phyloP scores from a whole-genome alignment of 345 rosid species.

The Salix udensis region DNA sequence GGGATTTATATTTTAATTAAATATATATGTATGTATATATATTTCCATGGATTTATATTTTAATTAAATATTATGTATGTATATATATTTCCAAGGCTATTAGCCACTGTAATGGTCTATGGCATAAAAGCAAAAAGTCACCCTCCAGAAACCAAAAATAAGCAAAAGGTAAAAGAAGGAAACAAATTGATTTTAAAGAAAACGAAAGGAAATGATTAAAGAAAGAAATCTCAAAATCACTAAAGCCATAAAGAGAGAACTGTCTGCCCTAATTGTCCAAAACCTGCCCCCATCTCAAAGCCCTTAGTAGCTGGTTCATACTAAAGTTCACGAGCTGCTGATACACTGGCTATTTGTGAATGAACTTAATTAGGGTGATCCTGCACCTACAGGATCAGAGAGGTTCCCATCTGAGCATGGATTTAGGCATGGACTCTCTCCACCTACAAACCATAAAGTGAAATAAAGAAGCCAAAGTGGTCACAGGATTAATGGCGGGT shows the following conservation, averaged over 20 bases:
- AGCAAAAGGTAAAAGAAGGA: conserved; percentile 21
- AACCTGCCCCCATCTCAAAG: conserved; percentile 11
- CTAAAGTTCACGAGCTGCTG: background rate
- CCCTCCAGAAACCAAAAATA: conserved; percentile 8
- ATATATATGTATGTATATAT: no score
- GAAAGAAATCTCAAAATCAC: conserved; percentile 7
- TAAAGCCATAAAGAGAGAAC: conserved; percentile 19
- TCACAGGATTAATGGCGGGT: conserved; percentile 58
- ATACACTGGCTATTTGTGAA: background rate
- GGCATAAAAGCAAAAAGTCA: conserved; percentile 13
- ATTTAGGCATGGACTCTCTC: conserved; percentile 18
- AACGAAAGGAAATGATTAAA: conserved; percentile 27
- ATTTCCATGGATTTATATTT: background rate
- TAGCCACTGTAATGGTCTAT: conserved; percentile 7
- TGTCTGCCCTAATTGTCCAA: conserved; percentile 11
- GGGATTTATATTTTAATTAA: no score
- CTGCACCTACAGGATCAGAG: conserved; percentile 11
- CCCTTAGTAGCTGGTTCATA: conserved; percentile 1
- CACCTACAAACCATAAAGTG: conserved; percentile 29
- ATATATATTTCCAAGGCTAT: background rate
- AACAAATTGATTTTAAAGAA: conserved; percentile 13
- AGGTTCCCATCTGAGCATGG: conserved; percentile 17
- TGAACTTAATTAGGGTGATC: no score
- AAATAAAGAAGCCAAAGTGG: conserved; percentile 32
- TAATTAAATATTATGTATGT: no score